Conservation (phyloP, 2,329 filamentous ascomycete species). For the Colletotrichum tofieldiae region DNA sequence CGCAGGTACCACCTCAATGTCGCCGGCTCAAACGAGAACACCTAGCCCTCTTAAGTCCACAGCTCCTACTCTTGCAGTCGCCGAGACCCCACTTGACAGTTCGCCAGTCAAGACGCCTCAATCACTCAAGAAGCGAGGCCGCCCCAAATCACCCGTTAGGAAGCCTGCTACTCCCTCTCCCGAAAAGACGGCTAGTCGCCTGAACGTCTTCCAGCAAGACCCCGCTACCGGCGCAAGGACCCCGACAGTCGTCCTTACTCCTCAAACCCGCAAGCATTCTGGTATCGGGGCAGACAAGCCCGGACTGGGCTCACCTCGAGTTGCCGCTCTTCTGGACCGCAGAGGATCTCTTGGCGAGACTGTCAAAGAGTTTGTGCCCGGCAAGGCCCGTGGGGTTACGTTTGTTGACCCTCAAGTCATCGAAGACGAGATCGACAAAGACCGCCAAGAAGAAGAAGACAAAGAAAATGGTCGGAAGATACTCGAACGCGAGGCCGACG, state of each 20-base stretch:
- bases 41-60: slow-evolving; percentile 43
- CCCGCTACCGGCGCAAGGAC: slow-evolving; percentile 70
- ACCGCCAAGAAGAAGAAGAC: slow-evolving; percentile 73
- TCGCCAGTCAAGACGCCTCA: slow-evolving; percentile 48
- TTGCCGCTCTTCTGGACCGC: slow-evolving; percentile 80
- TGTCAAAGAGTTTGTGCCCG: slow-evolving; percentile 75
- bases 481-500: slow-evolving; percentile 67
- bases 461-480: slow-evolving; percentile 73
- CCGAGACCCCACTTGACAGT: slow-evolving; percentile 29
- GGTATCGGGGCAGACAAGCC: slow-evolving; percentile 79
- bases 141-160: slow-evolving; percentile 40
- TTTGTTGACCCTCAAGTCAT: slow-evolving; percentile 78
- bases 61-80: slow-evolving; percentile 18
- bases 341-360: slow-evolving; percentile 80
- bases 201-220: slow-evolving; percentile 68
- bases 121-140: slow-evolving; percentile 40
- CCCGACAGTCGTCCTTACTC: slow-evolving; percentile 76
- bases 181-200: slow-evolving; percentile 39
- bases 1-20: slow-evolving; percentile 58
- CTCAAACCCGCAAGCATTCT: slow-evolving; percentile 72
- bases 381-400: slow-evolving; percentile 64
- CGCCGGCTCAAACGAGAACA: slow-evolving; percentile 37
- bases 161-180: slow-evolving; percentile 53
- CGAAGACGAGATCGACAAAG: slow-evolving; percentile 74
- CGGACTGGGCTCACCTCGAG: slow-evolving; percentile 82